These are phyloP conservation scores for Calendula officinalis DNA, from an alignment of 129 eudicot species.

Conservation along the genomic window DNA sequence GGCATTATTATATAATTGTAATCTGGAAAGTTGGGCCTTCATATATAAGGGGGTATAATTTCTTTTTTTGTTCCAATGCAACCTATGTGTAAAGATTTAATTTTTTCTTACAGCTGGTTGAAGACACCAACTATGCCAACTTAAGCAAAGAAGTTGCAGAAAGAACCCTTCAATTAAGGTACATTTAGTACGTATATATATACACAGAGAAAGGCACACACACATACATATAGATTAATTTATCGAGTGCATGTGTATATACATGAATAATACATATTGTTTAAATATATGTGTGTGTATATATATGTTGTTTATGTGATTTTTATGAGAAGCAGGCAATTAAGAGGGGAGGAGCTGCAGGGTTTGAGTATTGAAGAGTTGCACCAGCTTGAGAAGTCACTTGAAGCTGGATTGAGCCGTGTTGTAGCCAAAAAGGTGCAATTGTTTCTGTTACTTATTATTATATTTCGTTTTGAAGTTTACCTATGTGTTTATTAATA, in stretches of 20 bases:
- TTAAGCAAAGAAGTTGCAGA: slow-evolving; percentile 84
- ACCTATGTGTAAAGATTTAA: slow-evolving; percentile 14
- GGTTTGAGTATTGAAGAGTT: slow-evolving; percentile 77
- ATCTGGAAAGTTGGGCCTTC: background rate
- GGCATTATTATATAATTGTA: background rate
- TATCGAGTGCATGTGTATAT: background rate
- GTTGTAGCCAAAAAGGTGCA: slow-evolving; percentile 76
- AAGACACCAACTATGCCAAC: slow-evolving; percentile 56
- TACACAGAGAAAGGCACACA: background rate
- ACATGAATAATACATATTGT: background rate
- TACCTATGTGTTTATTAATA: background rate
- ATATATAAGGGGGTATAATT: background rate
- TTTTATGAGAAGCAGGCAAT: slow-evolving; percentile 46
- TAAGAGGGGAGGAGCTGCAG: slow-evolving; percentile 96
- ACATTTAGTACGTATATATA: slow-evolving; percentile 8
- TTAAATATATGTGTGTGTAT: background rate
- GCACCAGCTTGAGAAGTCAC: slow-evolving; percentile 69
- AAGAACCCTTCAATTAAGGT: slow-evolving; percentile 80
- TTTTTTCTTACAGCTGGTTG: slow-evolving; percentile 70
- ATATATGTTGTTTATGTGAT: background rate
- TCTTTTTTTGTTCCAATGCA: background rate
- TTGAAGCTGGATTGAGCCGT: slow-evolving; percentile 74
- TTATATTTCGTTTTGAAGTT: background rate
- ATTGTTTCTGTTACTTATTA: background rate
- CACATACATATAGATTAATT: background rate